Conservation (phyloP, 1,284 basidiomycete genomes). For the Apiotrichum siamense region DNA sequence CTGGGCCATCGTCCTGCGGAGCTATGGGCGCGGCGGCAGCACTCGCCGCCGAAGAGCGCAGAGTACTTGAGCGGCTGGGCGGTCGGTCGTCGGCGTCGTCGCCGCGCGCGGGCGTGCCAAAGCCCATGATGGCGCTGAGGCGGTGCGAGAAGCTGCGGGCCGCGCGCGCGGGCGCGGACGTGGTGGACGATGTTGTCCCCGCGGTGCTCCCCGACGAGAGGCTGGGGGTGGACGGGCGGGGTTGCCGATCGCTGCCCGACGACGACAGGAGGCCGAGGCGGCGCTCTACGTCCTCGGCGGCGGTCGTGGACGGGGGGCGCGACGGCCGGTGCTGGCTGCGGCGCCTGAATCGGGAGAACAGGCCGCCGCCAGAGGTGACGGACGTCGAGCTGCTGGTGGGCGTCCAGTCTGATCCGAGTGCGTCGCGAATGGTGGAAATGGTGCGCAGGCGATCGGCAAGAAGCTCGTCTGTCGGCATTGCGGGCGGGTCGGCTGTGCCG, state of each 20-base stretch:
- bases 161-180: background rate
- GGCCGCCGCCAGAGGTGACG: slow-evolving; percentile 9
- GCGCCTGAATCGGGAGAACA: slow-evolving; percentile 19
- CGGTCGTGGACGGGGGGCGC: no score
- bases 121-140: slow-evolving; percentile 21
- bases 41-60: background rate
- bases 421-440: slow-evolving; percentile 26
- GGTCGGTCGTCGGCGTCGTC: background rate
- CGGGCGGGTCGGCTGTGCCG: background rate
- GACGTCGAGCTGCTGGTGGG: slow-evolving; percentile 5
- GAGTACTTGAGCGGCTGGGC: background rate
- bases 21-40: background rate
- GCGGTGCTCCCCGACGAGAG: background rate
- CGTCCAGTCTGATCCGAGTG: slow-evolving; percentile 26
- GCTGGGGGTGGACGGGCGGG: background rate
- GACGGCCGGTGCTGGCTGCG: slow-evolving; percentile 8
- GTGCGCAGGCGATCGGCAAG: slow-evolving; percentile 28
- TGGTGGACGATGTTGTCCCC: background rate
- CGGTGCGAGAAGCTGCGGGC: slow-evolving; percentile 6
- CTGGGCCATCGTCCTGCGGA: background rate
- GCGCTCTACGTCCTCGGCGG: no score
- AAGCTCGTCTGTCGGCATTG: slow-evolving; percentile 25
- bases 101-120: slow-evolving; percentile 5
- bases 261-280: background rate
- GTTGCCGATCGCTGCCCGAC: background rate